Evolutionary conservation across 2,329 filamentous ascomycete species (phyloP).

Genomic region (Pseudonectria foliicola): DNA sequence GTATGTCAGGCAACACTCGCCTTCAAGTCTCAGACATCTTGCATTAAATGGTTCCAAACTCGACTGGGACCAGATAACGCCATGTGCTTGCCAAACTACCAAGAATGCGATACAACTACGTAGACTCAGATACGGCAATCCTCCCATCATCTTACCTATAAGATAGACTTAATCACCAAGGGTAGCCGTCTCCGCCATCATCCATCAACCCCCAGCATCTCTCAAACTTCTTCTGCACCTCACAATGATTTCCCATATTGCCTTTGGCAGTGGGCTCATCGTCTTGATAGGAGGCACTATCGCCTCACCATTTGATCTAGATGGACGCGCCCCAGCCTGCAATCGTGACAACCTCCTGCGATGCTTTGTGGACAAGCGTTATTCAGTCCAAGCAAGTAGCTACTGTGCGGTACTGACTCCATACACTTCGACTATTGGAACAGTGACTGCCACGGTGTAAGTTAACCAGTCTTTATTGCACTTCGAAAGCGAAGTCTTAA

Average conservation of each 20-base stretch:
- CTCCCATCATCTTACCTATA: no score
- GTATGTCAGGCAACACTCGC: no score
- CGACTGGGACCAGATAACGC: no score
- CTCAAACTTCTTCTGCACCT: no score
- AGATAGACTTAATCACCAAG: no score
- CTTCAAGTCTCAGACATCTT: no score
- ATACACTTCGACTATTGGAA: constrained; percentile 10
- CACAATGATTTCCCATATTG: constrained; percentile 2
- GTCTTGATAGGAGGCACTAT: constrained; percentile 1
- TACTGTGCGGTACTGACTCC: constrained; percentile 14
- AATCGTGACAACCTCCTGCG: constrained; percentile 17
- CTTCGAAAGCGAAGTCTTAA: no score
- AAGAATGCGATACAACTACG: no score
- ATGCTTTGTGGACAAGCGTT: constrained; percentile 15
- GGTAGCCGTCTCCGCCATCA: no score
- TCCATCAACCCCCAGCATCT: not conserved
- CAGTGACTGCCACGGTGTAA: constrained; percentile 8
- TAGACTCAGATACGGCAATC: no score
- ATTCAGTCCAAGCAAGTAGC: constrained; percentile 11
- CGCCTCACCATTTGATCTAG: constrained; percentile 5
- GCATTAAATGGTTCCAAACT: no score
- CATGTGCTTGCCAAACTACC: no score
- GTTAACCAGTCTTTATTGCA: not conserved
- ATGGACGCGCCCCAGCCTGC: constrained; percentile 9
- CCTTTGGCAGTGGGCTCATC: constrained; percentile 4